Conservation (phyloP, 2,329 filamentous ascomycete species). For the Raffaelea albimanens region DNA sequence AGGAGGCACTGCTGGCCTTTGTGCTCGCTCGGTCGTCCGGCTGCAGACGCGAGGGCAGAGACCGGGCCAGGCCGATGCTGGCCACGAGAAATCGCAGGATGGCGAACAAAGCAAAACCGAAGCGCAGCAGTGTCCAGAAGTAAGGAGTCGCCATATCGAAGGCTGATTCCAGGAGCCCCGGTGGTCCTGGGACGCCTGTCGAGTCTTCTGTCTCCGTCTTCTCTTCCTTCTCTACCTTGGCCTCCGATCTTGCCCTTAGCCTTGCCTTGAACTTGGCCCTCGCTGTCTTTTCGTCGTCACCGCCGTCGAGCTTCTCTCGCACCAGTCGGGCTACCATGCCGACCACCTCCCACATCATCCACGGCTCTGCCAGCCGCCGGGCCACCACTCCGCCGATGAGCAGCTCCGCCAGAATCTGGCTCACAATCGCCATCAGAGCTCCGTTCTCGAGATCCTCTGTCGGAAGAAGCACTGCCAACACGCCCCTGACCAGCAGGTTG, state of each 20-base stretch:
- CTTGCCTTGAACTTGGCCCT: not conserved
- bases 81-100: conserved; percentile 56
- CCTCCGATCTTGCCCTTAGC: no score
- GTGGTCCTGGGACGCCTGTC: no score
- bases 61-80: conserved; percentile 58
- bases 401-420: conserved; percentile 82
- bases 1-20: not conserved
- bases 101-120: conserved; percentile 45
- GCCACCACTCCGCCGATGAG: conserved; percentile 76
- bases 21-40: not conserved
- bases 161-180: no score
- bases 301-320: conserved; percentile 16
- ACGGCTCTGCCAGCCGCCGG: conserved; percentile 74
- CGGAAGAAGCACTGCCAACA: conserved; percentile 75
- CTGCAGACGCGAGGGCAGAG: conserved; percentile 41
- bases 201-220: no score
- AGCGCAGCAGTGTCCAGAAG: conserved; percentile 50
- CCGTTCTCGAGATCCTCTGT: conserved; percentile 87
- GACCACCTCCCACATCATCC: conserved; percentile 79
- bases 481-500: conserved; percentile 74
- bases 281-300: not conserved
- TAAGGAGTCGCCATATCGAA: conserved; percentile 25
- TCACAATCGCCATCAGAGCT: conserved; percentile 73
- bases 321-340: conserved; percentile 54
- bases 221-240: not conserved